Evolutionary conservation across 495 filamentous ascomycete species (phyloP).

Genomic region (Xylaria sp.): DNA sequence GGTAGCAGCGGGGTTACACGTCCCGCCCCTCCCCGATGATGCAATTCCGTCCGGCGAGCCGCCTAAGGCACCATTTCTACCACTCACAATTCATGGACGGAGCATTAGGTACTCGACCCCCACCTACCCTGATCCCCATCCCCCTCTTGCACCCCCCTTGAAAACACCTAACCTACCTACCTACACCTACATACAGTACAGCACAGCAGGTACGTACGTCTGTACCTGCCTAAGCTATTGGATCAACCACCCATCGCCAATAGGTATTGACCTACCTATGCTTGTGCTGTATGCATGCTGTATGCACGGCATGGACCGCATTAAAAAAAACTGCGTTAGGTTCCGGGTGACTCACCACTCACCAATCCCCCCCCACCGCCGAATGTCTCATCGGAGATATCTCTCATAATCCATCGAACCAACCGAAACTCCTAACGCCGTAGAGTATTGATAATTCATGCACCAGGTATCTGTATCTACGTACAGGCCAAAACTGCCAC

Average conservation of each 20-base stretch:
- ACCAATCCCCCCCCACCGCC: not conserved
- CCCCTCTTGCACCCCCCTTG: not conserved
- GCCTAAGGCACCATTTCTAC: not conserved
- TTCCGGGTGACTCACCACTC: not conserved
- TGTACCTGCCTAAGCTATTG: not conserved
- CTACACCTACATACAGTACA: not conserved
- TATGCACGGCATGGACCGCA: not conserved
- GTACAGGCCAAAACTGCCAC: not conserved
- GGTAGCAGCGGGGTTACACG: slow-evolving; percentile 8
- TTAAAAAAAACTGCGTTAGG: not conserved
- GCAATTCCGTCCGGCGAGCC: not conserved
- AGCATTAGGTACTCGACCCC: not conserved
- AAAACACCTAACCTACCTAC: not conserved
- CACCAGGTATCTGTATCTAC: not conserved
- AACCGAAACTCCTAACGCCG: slow-evolving; percentile 12
- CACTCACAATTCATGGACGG: not conserved
- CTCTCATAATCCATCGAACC: not conserved
- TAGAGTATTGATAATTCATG: not conserved
- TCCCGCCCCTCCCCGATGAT: slow-evolving; percentile 6
- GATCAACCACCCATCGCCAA: too few species aligned
- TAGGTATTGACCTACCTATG: too few species aligned
- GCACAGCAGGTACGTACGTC: too few species aligned
- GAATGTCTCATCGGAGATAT: not conserved
- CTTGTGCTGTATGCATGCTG: not conserved
- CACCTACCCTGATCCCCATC: not conserved